Base-by-base conservation (phyloP, 2,329 filamentous ascomycete genomes). In the Neonectria magnoliae region DNA sequence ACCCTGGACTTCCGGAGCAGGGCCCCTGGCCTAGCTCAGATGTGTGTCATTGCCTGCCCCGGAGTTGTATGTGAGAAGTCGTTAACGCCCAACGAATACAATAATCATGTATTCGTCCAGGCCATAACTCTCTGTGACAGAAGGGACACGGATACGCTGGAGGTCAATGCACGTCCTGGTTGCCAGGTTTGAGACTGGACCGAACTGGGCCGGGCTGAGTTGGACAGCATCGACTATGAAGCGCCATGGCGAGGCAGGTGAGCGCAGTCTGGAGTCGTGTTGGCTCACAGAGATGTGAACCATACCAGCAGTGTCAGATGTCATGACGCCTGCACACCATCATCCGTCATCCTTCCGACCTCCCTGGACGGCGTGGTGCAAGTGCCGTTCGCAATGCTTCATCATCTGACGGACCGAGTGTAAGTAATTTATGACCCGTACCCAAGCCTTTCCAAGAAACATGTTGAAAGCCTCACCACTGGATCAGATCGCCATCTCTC, bases 91-190 rank as follows among this genome's bases (percentile, higher is more conserved):
- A 52, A 57, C 45, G 29, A 22, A 14, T 13, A 38, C 27, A 38
- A 27, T 47, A 57, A 38, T 57, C 33, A 42, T 31, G 52, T 31
- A 27, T 38, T n/a, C 36, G 36, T 38, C 16, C 36, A 10, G 31
- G 9, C 25, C 25, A 25, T 25, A 25, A 25, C 25, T 25, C 25
- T 50, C 47, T 29, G 61, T 50, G 45, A 54, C 51, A 16, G 29
- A 27, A 25, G 14, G 33, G 44, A 58, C 61, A 64, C 61, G 61
- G 61, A 44, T 50, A 42, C 57, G 44, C 33, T 47, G 47, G 61
- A 64, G 61, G 56, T 42, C 61, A 50, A 64, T 64, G 61, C 61
- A 50, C 50, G 18, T 56, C 61, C 22, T 36, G 36, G 29, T 55
- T 59, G 13, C 56, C 44, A 47, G 48, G 29, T 14, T 13, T 20